A percentile compares a stretch with the other conserved stretches of the same genome.
These are phyloP conservation scores for Talaromyces amestolkiae DNA, from an alignment of 2,329 filamentous ascomycete species.

Conservation along the genomic window DNA sequence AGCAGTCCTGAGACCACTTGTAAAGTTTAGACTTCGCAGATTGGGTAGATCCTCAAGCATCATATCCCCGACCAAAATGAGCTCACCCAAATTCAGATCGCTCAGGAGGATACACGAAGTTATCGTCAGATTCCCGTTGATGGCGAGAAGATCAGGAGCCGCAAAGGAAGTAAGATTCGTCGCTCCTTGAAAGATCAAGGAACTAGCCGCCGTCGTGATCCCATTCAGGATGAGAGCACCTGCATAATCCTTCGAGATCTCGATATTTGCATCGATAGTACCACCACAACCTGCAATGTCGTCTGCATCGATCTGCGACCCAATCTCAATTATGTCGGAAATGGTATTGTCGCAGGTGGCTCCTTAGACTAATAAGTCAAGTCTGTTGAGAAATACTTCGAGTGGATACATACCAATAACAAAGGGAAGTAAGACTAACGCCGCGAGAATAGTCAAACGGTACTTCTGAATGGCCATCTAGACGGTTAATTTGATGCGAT, in stretches of 20 bases:
- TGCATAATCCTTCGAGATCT: neutral
- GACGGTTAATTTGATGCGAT: neutral
- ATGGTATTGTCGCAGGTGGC: neutral
- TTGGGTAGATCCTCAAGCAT: neutral
- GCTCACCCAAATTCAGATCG: neutral
- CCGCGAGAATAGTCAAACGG: neutral
- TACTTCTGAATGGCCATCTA: neutral
- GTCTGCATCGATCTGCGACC: neutral
- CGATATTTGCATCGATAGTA: neutral
- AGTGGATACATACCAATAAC: neutral
- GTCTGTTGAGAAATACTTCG: neutral
- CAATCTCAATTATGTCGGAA: neutral
- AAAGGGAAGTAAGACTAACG: neutral
- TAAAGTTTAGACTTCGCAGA: neutral
- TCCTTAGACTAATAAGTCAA: neutral
- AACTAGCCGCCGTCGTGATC: neutral
- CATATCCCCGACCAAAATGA: neutral
- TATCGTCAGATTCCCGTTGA: neutral
- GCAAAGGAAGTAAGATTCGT: neutral
- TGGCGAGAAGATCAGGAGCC: neutral
- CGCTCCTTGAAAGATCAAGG: neutral
- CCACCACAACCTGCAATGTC: neutral
- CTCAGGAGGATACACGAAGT: neutral
- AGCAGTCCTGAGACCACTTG: neutral
- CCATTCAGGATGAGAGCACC: neutral